phyloP scores from a whole-genome alignment of 148 eudicot genomes.

The Nepenthes gracilis region DNA sequence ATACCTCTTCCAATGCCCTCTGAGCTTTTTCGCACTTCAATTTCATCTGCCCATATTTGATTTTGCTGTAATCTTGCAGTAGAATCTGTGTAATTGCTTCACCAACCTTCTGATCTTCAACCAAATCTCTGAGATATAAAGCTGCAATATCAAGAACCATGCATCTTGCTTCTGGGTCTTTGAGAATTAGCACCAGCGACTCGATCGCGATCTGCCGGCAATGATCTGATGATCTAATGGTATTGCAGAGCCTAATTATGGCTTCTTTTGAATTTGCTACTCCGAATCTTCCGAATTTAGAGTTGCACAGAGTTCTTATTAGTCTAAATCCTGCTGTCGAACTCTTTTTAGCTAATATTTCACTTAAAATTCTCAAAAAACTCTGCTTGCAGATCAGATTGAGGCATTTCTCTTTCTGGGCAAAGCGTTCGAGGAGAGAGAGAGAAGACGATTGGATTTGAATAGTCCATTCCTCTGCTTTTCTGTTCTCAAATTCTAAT shows the following conservation, averaged over 20 bases:
- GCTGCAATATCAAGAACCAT: constrained; percentile 34
- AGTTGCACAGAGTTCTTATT: constrained; percentile 53
- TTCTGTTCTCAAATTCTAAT: constrained; percentile 45
- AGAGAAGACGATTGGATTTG: constrained; percentile 77
- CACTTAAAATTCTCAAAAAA: constrained; percentile 37
- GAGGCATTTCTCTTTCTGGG: constrained; percentile 37
- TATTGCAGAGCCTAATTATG: constrained; percentile 41
- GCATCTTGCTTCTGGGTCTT: constrained; percentile 48
- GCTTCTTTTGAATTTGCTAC: constrained; percentile 36
- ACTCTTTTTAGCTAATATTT: constrained; percentile 46
- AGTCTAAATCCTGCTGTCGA: constrained; percentile 65
- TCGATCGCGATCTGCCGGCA: constrained; percentile 87
- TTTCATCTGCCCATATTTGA: constrained; percentile 31
- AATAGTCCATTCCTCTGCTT: constrained; percentile 91
- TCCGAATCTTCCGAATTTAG: constrained; percentile 38
- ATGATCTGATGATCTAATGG: constrained; percentile 73
- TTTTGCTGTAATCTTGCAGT: constrained; percentile 37
- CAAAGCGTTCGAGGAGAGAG: constrained; percentile 57
- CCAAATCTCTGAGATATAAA: constrained; percentile 46
- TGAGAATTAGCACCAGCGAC: constrained; percentile 53
- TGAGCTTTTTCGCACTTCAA: constrained; percentile 19
- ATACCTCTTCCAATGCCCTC: constrained; percentile 39
- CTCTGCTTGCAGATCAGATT: constrained; percentile 31
- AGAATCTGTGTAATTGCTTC: constrained; percentile 45
- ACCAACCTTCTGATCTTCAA: constrained; percentile 43